Percentiles rank a stretch among this genome's conserved stretches.
Evolutionary conservation across 768 basidiomycete genomes (phyloP).

Genomic region (Lactarius trivialis): DNA sequence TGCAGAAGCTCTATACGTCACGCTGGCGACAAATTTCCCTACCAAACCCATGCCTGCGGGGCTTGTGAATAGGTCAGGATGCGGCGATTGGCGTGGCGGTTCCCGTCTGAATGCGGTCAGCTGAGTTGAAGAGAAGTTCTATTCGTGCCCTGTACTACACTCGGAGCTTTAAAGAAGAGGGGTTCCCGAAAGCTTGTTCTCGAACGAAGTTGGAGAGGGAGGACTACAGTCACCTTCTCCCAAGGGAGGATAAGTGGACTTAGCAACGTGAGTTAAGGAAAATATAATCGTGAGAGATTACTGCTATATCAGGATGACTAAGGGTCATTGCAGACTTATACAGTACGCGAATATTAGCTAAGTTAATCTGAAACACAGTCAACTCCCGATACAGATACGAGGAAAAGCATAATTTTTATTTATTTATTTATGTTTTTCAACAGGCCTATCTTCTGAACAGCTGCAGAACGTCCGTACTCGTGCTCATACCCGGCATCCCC

Average conservation of each 20-base stretch:
- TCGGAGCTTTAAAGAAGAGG: not conserved
- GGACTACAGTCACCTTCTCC: not conserved
- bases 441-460: too few species aligned
- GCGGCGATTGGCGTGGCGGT: conserved; percentile 6
- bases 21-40: not conserved
- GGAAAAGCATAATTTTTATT: too few species aligned
- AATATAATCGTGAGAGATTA: too few species aligned
- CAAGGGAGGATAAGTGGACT: too few species aligned
- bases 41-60: not conserved
- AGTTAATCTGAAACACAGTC: too few species aligned
- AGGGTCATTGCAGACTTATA: too few species aligned
- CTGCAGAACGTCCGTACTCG: too few species aligned
- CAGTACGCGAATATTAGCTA: too few species aligned
- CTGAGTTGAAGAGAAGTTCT: not conserved
- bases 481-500: not conserved
- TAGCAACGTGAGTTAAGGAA: too few species aligned
- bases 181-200: not conserved
- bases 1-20: conserved; percentile 13
- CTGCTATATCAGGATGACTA: too few species aligned
- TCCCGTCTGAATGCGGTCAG: not conserved
- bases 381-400: too few species aligned
- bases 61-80: not conserved
- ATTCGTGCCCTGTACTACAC: not conserved
- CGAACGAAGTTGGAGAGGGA: not conserved
- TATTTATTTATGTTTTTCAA: too few species aligned